phyloP scores from a whole-genome alignment of 495 filamentous ascomycete species.

The Filosporella fistucella region DNA sequence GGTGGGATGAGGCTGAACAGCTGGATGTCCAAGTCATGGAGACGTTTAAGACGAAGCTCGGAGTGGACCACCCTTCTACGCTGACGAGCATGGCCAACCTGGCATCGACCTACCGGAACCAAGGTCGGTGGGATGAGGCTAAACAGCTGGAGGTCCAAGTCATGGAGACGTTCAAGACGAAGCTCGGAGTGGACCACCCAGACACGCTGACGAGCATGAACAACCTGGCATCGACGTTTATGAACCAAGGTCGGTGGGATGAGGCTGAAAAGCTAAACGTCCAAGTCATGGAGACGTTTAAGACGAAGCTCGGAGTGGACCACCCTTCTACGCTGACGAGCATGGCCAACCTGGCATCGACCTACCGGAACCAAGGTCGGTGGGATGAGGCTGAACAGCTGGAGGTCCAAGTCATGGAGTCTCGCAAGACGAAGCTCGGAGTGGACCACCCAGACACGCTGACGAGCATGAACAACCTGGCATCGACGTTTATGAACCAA shows the following conservation, averaged over 20 bases:
- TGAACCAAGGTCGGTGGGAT: conserved; percentile 19
- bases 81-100: conserved; percentile 18
- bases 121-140: conserved; percentile 1
- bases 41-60: conserved; percentile 25
- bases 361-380: not conserved
- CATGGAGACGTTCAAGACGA: conserved; percentile 15
- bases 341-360: conserved; percentile 1
- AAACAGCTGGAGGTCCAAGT: conserved; percentile 1
- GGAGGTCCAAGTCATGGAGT: conserved; percentile 17
- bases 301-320: conserved; percentile 26
- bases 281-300: conserved; percentile 9
- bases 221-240: conserved; percentile 27
- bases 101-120: conserved; percentile 2
- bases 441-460: conserved; percentile 30
- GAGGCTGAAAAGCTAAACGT: conserved; percentile 11
- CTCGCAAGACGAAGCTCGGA: conserved; percentile 20
- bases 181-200: conserved; percentile 31
- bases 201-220: conserved; percentile 27
- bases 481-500: conserved; percentile 25
- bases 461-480: conserved; percentile 28
- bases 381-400: conserved; percentile 28
- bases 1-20: conserved; percentile 28
- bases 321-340: conserved; percentile 2
- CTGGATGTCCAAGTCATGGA: conserved; percentile 26
- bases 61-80: conserved; percentile 31